Evolutionary conservation across 169 alveolate genomes (phyloP).

Genomic region (Plasmodium inui): DNA sequence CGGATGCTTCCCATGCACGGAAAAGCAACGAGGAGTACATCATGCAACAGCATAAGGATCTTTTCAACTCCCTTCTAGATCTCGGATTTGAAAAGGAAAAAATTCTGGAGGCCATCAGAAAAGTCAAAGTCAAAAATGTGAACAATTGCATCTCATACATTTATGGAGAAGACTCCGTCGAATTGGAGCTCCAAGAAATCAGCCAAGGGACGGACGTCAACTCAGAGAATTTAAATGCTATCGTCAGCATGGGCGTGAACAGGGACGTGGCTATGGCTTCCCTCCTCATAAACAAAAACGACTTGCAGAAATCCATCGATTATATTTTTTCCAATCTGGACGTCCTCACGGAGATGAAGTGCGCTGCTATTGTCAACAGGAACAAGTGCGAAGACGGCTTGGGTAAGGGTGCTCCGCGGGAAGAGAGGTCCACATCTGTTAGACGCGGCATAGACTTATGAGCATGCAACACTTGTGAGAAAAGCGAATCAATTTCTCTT

Average conservation of each 20-base stretch:
- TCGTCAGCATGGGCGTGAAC: constrained; percentile 37
- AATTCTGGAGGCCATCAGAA: constrained; percentile 39
- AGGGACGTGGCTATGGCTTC: constrained; percentile 72
- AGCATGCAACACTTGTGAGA: not conserved
- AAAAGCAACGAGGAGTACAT: constrained; percentile 2
- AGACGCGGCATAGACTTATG: not conserved
- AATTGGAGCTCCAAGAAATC: constrained; percentile 3
- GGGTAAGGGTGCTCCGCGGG: constrained; percentile 11
- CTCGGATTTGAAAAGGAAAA: constrained; percentile 65
- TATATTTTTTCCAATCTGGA: constrained; percentile 54
- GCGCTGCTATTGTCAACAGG: constrained; percentile 33
- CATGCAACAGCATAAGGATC: constrained; percentile 11
- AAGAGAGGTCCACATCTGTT: not conserved
- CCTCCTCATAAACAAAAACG: constrained; percentile 49
- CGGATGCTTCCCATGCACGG: not conserved
- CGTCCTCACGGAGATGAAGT: constrained; percentile 32
- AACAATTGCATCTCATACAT: constrained; percentile 60
- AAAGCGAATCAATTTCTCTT: too few relatives aligned
- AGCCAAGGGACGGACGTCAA: constrained; percentile 13
- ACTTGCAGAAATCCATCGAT: constrained; percentile 51
- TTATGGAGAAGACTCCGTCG: constrained; percentile 65
- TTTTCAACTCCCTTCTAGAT: constrained; percentile 29
- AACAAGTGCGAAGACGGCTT: constrained; percentile 67
- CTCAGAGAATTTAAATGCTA: constrained; percentile 35
- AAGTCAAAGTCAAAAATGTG: constrained; percentile 62